A percentile compares a stretch with the other conserved stretches of the same genome.
These are phyloP conservation scores for Citrus glauca DNA, from an alignment of 345 rosid genomes.

Conservation along the genomic window DNA sequence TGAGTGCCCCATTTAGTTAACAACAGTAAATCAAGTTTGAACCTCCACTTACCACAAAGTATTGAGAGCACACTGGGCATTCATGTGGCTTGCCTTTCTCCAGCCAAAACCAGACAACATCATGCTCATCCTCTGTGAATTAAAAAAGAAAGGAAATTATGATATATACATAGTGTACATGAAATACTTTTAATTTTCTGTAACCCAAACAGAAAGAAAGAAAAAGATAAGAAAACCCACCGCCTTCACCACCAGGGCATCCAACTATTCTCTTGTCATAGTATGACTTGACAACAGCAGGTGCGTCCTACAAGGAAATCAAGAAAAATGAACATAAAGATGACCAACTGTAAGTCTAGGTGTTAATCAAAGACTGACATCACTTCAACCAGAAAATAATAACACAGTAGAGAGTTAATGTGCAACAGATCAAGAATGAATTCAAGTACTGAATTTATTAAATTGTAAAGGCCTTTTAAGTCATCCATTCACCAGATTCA, in stretches of 20 bases:
- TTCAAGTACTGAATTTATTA: not conserved
- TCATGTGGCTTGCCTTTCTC: slow-evolving; percentile 79
- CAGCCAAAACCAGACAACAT: slow-evolving; percentile 98
- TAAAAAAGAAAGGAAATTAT: not conserved
- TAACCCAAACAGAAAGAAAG: not conserved
- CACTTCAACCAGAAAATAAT: not conserved
- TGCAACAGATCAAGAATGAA: not conserved
- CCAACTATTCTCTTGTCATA: slow-evolving; percentile 84
- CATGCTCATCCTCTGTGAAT: slow-evolving; percentile 84
- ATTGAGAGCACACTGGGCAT: slow-evolving; percentile 84
- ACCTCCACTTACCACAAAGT: slow-evolving; percentile 68
- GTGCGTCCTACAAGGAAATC: slow-evolving; percentile 49
- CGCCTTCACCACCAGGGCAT: slow-evolving; percentile 87
- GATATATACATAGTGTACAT: not conserved
- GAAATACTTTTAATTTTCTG: not conserved
- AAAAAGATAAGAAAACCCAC: slow-evolving; percentile 33
- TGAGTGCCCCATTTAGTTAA: not conserved
- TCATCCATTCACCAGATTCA: not conserved
- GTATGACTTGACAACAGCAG: slow-evolving; percentile 69
- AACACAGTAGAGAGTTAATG: not conserved
- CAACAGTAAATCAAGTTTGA: slow-evolving; percentile 3
- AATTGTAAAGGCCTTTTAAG: not conserved
- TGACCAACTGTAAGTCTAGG: not conserved
- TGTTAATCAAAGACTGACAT: not conserved
- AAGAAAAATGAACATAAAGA: not conserved